A percentile compares a stretch with the other conserved stretches of the same genome.
Conservation (phyloP, 2,329 filamentous ascomycete species). For the Lachnellula occidentalis region DNA sequence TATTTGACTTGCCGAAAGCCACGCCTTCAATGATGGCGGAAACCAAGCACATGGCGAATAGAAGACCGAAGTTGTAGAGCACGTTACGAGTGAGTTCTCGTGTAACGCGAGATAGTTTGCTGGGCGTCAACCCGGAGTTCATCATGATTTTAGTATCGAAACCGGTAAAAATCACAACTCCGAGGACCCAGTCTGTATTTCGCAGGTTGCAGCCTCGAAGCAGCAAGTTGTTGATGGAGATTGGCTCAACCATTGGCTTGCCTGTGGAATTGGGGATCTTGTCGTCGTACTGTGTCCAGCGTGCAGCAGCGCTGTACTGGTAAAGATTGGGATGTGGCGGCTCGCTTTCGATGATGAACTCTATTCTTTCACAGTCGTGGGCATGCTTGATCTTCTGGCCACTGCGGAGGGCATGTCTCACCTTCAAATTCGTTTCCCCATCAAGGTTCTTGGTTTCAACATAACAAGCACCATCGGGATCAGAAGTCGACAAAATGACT, state of each 20-base stretch:
- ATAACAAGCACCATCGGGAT: slow-evolving; percentile 90
- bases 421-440: slow-evolving; percentile 95
- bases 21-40: slow-evolving; percentile 80
- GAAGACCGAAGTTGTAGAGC: slow-evolving; percentile 88
- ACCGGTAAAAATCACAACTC: slow-evolving; percentile 89
- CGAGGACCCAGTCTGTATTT: slow-evolving; percentile 94
- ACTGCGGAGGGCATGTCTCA: slow-evolving; percentile 83
- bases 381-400: slow-evolving; percentile 80
- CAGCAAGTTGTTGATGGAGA: slow-evolving; percentile 90
- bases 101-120: slow-evolving; percentile 85
- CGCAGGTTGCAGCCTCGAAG: slow-evolving; percentile 88
- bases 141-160: slow-evolving; percentile 99
- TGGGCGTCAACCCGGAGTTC: slow-evolving; percentile 92
- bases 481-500: slow-evolving; percentile 86
- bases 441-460: slow-evolving; percentile 98
- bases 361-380: slow-evolving; percentile 81
- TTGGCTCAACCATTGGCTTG: slow-evolving; percentile 81
- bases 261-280: slow-evolving; percentile 40
- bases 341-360: slow-evolving; percentile 88
- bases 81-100: slow-evolving; percentile 96
- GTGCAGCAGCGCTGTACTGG: slow-evolving; percentile 84
- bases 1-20: slow-evolving; percentile 69
- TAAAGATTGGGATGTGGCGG: slow-evolving; percentile 90
- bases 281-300: slow-evolving; percentile 63
- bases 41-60: slow-evolving; percentile 84